These are phyloP conservation scores for Daldinia decipiens DNA, from an alignment of 495 filamentous ascomycete genomes.

Conservation along the genomic window DNA sequence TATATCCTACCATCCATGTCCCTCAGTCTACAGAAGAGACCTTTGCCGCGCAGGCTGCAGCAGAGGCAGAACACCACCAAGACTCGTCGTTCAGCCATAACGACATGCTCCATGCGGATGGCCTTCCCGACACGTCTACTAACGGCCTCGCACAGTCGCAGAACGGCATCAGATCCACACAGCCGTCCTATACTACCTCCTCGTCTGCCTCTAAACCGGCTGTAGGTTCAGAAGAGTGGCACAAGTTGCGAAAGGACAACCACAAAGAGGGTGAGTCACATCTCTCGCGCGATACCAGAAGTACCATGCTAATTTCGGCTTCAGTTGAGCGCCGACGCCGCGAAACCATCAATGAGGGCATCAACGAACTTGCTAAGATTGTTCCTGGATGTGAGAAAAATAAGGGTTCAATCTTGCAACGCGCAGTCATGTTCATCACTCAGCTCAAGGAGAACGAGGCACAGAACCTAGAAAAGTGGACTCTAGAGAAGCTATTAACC, in stretches of 20 bases:
- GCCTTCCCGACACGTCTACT: conserved; percentile 50
- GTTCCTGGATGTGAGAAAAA: conserved; percentile 99
- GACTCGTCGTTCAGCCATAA: conserved; percentile 47
- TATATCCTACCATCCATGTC: conserved; percentile 74
- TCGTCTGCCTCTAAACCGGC: conserved; percentile 73
- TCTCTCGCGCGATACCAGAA: neutral
- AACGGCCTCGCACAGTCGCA: conserved; percentile 40
- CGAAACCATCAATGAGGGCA: conserved; percentile 98
- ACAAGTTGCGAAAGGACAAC: conserved; percentile 96
- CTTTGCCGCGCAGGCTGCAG: conserved; percentile 62
- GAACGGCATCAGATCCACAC: conserved; percentile 46
- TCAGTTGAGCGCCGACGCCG: conserved; percentile 95
- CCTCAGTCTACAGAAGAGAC: conserved; percentile 76
- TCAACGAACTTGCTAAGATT: conserved; percentile 97
- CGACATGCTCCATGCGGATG: conserved; percentile 52
- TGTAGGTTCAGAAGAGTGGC: conserved; percentile 97
- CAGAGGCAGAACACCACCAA: conserved; percentile 49
- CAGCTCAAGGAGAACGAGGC: conserved; percentile 95
- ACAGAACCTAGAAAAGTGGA: conserved; percentile 95
- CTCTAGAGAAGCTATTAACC: conserved; percentile 92
- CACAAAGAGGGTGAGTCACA: conserved; percentile 90
- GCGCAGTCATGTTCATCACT: conserved; percentile 92
- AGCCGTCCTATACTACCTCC: conserved; percentile 44
- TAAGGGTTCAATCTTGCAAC: conserved; percentile 95
- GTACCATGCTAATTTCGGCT: conserved; percentile 19